phyloP scores from a whole-genome alignment of 352 stramenopile species.

The Pythium aquatile region DNA sequence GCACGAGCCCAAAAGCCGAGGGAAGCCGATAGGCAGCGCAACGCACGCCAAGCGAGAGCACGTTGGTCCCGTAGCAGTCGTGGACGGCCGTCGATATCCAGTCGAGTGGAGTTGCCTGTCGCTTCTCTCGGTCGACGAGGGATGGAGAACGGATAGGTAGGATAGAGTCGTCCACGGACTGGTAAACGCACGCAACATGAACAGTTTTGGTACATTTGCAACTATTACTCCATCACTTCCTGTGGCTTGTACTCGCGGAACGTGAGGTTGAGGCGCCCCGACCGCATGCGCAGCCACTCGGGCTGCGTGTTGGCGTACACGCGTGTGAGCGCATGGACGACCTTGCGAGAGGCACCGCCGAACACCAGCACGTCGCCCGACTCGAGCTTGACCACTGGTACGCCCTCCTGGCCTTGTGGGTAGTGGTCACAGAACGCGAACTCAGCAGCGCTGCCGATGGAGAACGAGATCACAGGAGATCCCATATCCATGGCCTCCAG shows the following conservation, averaged over 20 bases:
- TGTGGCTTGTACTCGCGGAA: slow-evolving; percentile 63
- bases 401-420: slow-evolving; percentile 37
- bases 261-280: slow-evolving; percentile 66
- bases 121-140: neutral
- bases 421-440: slow-evolving; percentile 74
- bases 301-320: slow-evolving; percentile 59
- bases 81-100: neutral
- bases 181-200: neutral
- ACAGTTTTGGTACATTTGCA: slow-evolving; percentile 18
- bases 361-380: slow-evolving; percentile 76
- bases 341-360: slow-evolving; percentile 47
- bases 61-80: neutral
- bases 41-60: neutral
- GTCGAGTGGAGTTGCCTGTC: neutral
- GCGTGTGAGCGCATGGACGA: slow-evolving; percentile 66
- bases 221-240: slow-evolving; percentile 1
- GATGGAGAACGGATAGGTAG: neutral
- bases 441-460: slow-evolving; percentile 58
- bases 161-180: neutral
- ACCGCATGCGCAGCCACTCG: slow-evolving; percentile 52
- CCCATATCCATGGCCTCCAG: slow-evolving; percentile 53
- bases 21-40: neutral
- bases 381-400: slow-evolving; percentile 60
- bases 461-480: slow-evolving; percentile 72
- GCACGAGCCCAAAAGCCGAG: neutral